These are phyloP conservation scores for Sphagnum magellanicum DNA, from an alignment of 228 moss, liverwort and hornwort genomes.

Conservation along the genomic window DNA sequence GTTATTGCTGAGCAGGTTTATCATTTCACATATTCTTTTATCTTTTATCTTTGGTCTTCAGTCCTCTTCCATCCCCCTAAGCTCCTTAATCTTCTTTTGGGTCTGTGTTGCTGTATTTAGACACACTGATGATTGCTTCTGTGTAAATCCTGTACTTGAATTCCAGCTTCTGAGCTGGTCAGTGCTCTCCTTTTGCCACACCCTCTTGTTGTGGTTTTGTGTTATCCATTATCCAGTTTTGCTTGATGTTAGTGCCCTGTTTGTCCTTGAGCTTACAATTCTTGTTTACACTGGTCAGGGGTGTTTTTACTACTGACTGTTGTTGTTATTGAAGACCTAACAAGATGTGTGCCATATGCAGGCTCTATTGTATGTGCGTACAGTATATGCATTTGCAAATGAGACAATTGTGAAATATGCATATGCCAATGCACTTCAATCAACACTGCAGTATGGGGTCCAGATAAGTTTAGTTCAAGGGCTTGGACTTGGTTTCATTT, in stretches of 20 bases:
- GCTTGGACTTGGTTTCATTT: constrained; percentile 93
- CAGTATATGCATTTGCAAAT: constrained; percentile 98
- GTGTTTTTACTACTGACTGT: not conserved
- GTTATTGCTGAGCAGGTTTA: constrained; percentile 93
- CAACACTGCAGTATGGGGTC: constrained; percentile 91
- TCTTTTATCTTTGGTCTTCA: no score
- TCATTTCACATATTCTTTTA: not conserved
- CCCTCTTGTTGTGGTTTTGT: no score
- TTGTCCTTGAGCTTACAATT: not conserved
- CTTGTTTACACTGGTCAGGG: not conserved
- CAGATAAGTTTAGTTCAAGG: constrained; percentile 98
- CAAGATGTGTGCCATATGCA: constrained; percentile 18
- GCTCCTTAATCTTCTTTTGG: no score
- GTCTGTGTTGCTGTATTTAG: no score
- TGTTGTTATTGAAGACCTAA: not conserved
- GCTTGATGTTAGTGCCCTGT: no score
- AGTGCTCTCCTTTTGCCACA: no score
- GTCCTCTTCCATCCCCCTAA: no score
- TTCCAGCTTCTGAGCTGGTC: no score
- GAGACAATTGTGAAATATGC: constrained; percentile 99
- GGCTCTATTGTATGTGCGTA: constrained; percentile 89
- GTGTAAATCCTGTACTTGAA: no score
- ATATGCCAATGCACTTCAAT: constrained; percentile 93
- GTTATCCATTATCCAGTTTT: no score
- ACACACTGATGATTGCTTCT: no score